Evolutionary conservation across 257 asterid species (phyloP).

Genomic region (Nicotiana tabacum): DNA sequence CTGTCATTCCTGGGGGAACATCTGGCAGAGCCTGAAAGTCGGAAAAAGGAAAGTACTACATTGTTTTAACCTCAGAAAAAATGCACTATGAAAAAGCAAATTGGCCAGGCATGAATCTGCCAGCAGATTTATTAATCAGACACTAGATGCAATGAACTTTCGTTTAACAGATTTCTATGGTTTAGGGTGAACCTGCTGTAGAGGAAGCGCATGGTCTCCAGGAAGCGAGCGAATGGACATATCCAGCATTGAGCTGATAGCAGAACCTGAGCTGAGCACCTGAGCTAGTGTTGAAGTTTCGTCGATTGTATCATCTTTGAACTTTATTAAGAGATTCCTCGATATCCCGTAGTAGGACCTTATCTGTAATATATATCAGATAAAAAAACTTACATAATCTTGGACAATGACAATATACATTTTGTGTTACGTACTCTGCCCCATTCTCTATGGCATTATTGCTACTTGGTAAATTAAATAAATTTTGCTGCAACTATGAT

Average conservation of each 20-base stretch:
- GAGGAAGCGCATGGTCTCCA: slow-evolving; percentile 91
- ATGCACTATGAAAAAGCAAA: not conserved
- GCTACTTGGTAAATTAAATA: not conserved
- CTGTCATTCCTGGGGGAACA: slow-evolving; percentile 90
- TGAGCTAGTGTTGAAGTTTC: slow-evolving; percentile 86
- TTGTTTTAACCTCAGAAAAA: not conserved
- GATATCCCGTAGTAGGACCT: slow-evolving; percentile 88
- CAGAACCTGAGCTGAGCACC: slow-evolving; percentile 84
- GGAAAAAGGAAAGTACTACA: not conserved
- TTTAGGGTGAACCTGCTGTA: slow-evolving; percentile 64
- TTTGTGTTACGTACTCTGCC: not conserved
- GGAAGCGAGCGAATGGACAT: slow-evolving; percentile 85
- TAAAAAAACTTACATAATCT: not conserved
- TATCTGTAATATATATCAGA: slow-evolving; percentile 43
- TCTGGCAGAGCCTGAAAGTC: slow-evolving; percentile 72
- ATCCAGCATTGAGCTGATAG: slow-evolving; percentile 89
- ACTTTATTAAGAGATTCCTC: slow-evolving; percentile 79
- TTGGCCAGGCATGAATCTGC: not conserved
- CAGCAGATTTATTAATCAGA: not conserved
- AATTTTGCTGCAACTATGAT: not conserved
- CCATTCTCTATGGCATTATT: not conserved
- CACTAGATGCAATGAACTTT: not conserved
- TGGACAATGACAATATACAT: not conserved
- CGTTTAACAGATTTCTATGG: not conserved
- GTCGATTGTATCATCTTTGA: slow-evolving; percentile 85